Evolutionary conservation across 805 yeast species (phyloP), one percentile per base, ranked within the genome.

Genomic region (Candida dajiaensis): DNA sequence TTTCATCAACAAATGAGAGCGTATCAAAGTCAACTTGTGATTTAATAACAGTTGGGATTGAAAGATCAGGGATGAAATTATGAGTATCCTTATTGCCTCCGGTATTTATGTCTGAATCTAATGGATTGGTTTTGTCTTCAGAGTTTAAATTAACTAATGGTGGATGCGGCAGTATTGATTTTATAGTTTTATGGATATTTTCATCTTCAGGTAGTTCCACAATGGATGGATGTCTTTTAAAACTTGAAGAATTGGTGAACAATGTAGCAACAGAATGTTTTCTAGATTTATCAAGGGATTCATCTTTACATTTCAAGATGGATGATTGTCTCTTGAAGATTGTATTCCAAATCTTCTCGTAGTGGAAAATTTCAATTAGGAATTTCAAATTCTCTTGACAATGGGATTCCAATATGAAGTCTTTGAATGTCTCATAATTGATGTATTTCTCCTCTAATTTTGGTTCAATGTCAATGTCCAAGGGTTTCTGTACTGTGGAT

Each of bases 321-420:
- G 66, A 61, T 18, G 58, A 59, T 40, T 63, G 57, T 40, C 65
- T 54, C 41, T 63, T 60, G 54, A 62, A 64, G 8, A 58, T 47
- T 39, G 51, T 48, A 46, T 70, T 72, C 65, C 70, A 71, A 44
- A 63, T 64, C 56, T 68, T 64, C 50, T 75, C 78, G 56, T 75
- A 75, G 42, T 68, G 69, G 56, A 58, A 73, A 16, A 74, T 72
- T 46, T 71, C 73, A 5, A 74, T 64, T 26, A 75, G 57, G 49
- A 75, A 75, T 39, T 64, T 57, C 37, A 75, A 62, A 56, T 72
- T 74, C 55, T 75, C 80, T 43, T 63, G 65, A 54, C 76, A 70
- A 50, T 75, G 78, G 29, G 67, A 59, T n/a, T 62, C 57, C 15
- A 39, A 47, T n/a, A 71, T 61, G 50, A 61, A 70, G 15, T 60